Percentiles rank a stretch among this genome's conserved stretches.
Conservation (phyloP, 2,329 filamentous ascomycete genomes). For the Cercospora berteroae region DNA sequence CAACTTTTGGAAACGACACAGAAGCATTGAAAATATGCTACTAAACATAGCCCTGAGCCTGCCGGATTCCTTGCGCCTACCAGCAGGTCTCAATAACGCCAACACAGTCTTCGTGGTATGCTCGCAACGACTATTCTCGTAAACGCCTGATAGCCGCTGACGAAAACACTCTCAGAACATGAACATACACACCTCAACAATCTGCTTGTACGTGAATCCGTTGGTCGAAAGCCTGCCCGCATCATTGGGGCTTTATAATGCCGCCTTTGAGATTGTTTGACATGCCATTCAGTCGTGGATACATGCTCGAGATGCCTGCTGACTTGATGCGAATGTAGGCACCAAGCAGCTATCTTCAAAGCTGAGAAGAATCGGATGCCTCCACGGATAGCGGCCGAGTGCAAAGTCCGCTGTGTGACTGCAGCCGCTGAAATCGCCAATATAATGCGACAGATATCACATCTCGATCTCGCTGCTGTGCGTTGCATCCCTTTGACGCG, state of each 20-base stretch:
- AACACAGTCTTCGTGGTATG: slow-evolving; percentile 75
- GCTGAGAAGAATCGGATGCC: slow-evolving; percentile 84
- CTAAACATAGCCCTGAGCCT: slow-evolving; percentile 81
- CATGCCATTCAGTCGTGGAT: not conserved
- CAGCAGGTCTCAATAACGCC: slow-evolving; percentile 69
- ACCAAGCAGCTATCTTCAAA: slow-evolving; percentile 97
- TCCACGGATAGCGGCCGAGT: slow-evolving; percentile 75
- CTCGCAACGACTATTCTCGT: not conserved
- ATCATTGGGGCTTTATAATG: not conserved
- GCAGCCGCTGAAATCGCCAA: slow-evolving; percentile 90
- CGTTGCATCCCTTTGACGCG: slow-evolving; percentile 54
- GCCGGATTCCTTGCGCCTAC: slow-evolving; percentile 77
- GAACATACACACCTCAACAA: slow-evolving; percentile 93
- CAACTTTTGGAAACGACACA: slow-evolving; percentile 92
- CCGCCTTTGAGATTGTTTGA: not conserved
- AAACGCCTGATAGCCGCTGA: not conserved
- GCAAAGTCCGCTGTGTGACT: slow-evolving; percentile 88
- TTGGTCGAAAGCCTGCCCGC: not conserved
- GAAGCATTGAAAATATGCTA: slow-evolving; percentile 83
- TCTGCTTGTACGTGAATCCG: slow-evolving; percentile 61
- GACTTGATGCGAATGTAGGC: slow-evolving; percentile 37
- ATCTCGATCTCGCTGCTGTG: slow-evolving; percentile 71
- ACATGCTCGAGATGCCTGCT: not conserved
- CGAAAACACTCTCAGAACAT: slow-evolving; percentile 60
- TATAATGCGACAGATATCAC: slow-evolving; percentile 93